Evolutionary conservation across 2,329 filamentous ascomycete species (phyloP).

Genomic region (Apiospora hydei): DNA sequence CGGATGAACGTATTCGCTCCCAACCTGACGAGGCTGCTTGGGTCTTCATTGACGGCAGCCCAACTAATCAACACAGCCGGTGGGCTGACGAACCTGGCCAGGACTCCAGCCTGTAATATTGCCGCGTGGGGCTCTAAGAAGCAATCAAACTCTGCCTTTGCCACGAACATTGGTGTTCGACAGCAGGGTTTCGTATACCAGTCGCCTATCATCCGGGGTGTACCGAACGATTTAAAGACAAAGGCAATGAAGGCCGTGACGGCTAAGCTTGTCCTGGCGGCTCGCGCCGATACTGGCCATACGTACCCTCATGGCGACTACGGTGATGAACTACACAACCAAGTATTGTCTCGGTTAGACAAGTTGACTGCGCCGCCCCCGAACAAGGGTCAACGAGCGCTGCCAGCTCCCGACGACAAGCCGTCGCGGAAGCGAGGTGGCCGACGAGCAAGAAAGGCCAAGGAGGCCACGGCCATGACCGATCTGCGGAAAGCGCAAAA

Average conservation of each 20-base stretch:
- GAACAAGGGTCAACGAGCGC: constrained; percentile 85
- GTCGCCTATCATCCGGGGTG: constrained; percentile 84
- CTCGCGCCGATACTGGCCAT: constrained; percentile 87
- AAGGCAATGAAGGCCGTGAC: constrained; percentile 96
- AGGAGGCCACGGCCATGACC: constrained; percentile 96
- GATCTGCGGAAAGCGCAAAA: constrained; percentile 96
- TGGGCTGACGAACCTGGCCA: constrained; percentile 85
- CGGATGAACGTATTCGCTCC: constrained; percentile 97
- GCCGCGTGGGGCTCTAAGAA: constrained; percentile 91
- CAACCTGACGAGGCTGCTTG: constrained; percentile 89
- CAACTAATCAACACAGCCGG: constrained; percentile 96
- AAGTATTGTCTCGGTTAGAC: constrained; percentile 85
- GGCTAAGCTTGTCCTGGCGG: constrained; percentile 92
- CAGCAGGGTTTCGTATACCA: constrained; percentile 95
- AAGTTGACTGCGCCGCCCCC: constrained; percentile 92
- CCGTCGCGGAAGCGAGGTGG: constrained; percentile 92
- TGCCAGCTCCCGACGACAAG: constrained; percentile 95
- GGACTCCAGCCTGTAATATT: constrained; percentile 93
- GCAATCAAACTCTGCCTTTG: constrained; percentile 74
- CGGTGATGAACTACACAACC: constrained; percentile 81
- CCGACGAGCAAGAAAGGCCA: constrained; percentile 87
- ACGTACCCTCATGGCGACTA: constrained; percentile 81
- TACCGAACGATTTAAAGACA: constrained; percentile 86
- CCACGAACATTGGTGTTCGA: constrained; percentile 88
- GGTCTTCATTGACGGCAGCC: constrained; percentile 83